A percentile compares a stretch with the other conserved stretches of the same genome.
phyloP scores from a whole-genome alignment of 2,329 filamentous ascomycete genomes.

The Cytospora schulzeri region DNA sequence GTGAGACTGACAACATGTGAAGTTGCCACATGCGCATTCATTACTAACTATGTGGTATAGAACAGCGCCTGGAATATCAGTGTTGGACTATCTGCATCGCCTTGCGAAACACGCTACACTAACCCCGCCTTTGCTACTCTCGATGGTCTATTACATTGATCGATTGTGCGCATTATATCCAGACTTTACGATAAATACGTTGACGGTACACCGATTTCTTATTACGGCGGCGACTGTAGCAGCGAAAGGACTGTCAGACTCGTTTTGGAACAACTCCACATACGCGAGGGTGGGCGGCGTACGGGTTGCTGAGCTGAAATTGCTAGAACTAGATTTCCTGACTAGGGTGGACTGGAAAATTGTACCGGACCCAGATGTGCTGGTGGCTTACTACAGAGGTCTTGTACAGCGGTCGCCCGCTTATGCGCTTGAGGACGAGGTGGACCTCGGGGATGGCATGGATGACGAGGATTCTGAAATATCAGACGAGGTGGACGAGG shows the following conservation, averaged over 20 bases:
- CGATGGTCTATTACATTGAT: constrained; percentile 99
- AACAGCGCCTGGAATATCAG: constrained; percentile 84
- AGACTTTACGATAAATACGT: constrained; percentile 92
- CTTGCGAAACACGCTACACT: constrained; percentile 92
- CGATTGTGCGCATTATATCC: constrained; percentile 88
- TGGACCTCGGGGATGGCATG: constrained; percentile 36
- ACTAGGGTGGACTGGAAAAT: constrained; percentile 95
- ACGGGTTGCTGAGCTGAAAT: constrained; percentile 82
- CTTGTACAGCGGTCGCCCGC: constrained; percentile 69
- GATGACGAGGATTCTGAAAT: constrained; percentile 37
- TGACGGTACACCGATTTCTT: constrained; percentile 95
- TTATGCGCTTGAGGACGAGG: constrained; percentile 48
- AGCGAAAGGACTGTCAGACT: constrained; percentile 92
- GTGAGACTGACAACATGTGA: constrained; percentile 46
- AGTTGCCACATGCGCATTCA: constrained; percentile 26
- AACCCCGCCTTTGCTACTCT: constrained; percentile 89
- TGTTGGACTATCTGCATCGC: constrained; percentile 89
- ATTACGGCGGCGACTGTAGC: constrained; percentile 96
- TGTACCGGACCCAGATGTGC: constrained; percentile 88
- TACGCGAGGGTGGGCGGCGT: constrained; percentile 95
- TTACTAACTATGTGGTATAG: constrained; percentile 38
- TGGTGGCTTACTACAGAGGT: constrained; percentile 91
- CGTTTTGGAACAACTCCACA: constrained; percentile 97
- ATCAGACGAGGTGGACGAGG: constrained; percentile 40
- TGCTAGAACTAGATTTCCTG: constrained; percentile 91